Evolutionary conservation across 208 protist species (phyloP).

Genomic region (Acanthamoeba healyi): DNA sequence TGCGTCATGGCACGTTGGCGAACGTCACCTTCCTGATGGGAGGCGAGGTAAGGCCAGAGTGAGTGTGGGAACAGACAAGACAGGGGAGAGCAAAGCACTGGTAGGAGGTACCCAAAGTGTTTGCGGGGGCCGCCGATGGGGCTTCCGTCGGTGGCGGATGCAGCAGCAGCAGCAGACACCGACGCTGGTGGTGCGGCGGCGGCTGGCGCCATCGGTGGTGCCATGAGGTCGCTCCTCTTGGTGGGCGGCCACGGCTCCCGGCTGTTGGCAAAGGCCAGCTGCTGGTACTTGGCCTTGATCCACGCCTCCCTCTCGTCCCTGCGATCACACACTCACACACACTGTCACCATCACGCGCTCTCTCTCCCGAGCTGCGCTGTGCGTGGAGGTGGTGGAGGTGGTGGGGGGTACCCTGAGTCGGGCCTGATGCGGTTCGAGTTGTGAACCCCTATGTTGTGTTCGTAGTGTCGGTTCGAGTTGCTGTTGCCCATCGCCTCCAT

Average conservation of each 20-base stretch:
- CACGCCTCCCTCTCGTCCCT: slow-evolving; percentile 53
- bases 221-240: not conserved
- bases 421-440: not conserved
- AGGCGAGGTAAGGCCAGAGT: too few species aligned
- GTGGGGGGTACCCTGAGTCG: not conserved
- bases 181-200: not conserved
- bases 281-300: slow-evolving; percentile 70
- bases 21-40: slow-evolving; percentile 26
- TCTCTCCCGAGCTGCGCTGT: not conserved
- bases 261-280: slow-evolving; percentile 16
- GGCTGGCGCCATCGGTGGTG: not conserved
- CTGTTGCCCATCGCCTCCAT: slow-evolving; percentile 69
- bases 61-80: too few species aligned
- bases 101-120: too few species aligned
- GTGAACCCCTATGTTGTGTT: not conserved
- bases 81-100: too few species aligned
- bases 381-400: too few species aligned
- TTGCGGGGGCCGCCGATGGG: too few species aligned
- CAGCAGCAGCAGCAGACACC: too few species aligned
- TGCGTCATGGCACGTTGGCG: not conserved
- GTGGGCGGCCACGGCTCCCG: slow-evolving; percentile 43
- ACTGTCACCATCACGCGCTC: not conserved
- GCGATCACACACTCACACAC: not conserved
- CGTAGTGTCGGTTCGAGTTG: slow-evolving; percentile 62
- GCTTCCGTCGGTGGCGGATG: too few species aligned